Percentiles rank a stretch among this genome's conserved stretches.
phyloP scores from a whole-genome alignment of 257 asterid genomes.

The Ligustrum vulgare region DNA sequence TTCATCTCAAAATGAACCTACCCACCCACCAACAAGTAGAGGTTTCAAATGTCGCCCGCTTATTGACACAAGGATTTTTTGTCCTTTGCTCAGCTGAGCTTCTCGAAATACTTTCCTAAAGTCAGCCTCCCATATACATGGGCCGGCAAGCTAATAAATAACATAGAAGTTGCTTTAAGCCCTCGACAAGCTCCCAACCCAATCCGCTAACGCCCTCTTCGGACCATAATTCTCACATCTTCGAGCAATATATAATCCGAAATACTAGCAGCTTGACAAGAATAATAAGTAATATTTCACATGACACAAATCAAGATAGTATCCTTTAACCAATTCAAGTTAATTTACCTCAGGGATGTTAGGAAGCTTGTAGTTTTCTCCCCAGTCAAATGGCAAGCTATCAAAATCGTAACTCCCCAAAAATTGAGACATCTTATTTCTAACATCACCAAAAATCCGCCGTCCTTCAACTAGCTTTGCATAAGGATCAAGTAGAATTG shows the following conservation, averaged over 20 bases:
- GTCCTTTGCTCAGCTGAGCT: too few relatives aligned
- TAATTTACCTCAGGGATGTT: conserved; percentile 79
- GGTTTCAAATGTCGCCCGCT: not conserved
- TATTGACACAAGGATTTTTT: too few relatives aligned
- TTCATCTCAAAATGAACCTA: conserved; percentile 6
- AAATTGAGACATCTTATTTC: conserved; percentile 56
- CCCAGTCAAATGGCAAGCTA: conserved; percentile 87
- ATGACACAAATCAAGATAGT: conserved; percentile 22
- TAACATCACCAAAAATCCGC: conserved; percentile 74
- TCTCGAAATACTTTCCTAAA: too few relatives aligned
- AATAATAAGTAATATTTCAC: conserved; percentile 8
- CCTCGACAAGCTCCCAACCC: too few relatives aligned
- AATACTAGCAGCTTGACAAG: conserved; percentile 13
- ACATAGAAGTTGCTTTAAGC: too few relatives aligned
- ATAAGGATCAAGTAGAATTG: conserved; percentile 79
- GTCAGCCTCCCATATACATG: too few relatives aligned
- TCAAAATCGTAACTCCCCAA: conserved; percentile 80
- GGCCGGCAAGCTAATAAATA: too few relatives aligned
- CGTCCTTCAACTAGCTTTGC: conserved; percentile 95
- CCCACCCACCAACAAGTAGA: not conserved
- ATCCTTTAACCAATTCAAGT: conserved; percentile 23
- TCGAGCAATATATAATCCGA: not conserved
- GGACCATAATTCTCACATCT: too few relatives aligned
- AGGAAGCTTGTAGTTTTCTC: conserved; percentile 79
- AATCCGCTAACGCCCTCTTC: too few relatives aligned